Conservation (phyloP, 768 basidiomycete genomes). For the Nevesoporus exiguus region DNA sequence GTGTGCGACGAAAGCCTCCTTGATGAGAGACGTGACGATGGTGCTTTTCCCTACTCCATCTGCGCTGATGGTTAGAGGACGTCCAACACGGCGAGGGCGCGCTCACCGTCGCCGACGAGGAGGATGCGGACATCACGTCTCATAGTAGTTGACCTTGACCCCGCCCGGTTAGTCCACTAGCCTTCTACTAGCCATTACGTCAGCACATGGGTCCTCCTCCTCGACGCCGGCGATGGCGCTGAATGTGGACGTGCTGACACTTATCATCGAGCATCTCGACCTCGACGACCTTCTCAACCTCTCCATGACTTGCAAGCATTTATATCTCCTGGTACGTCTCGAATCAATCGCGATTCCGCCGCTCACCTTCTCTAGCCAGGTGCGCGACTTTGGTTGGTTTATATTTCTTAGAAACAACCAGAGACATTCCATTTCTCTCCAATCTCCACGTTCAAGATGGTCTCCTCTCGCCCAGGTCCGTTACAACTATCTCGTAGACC, state of each 20-base stretch:
- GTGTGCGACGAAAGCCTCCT: constrained; percentile 89
- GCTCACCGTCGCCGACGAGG: constrained; percentile 88
- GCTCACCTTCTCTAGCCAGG: constrained; percentile 35
- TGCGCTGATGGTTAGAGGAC: constrained; percentile 31
- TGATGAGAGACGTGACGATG: constrained; percentile 95
- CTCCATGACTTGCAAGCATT: constrained; percentile 27
- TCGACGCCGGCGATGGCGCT: constrained; percentile 23
- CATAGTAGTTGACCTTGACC: constrained; percentile 50
- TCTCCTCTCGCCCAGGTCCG: constrained; percentile 40
- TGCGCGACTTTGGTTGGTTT: constrained; percentile 61
- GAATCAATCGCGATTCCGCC: neutral
- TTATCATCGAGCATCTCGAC: constrained; percentile 46
- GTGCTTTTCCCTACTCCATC: constrained; percentile 98
- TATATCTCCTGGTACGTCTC: constrained; percentile 39
- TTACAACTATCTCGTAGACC: constrained; percentile 53
- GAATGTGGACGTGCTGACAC: constrained; percentile 55
- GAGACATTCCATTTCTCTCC: constrained; percentile 53
- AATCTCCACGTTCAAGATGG: constrained; percentile 44
- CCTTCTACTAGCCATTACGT: constrained; percentile 11
- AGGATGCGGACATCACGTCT: constrained; percentile 92
- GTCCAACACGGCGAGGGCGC: constrained; percentile 5
- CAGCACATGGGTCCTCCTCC: constrained; percentile 12
- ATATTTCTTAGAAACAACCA: constrained; percentile 47
- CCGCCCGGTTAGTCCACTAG: constrained; percentile 7
- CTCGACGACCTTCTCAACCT: constrained; percentile 40